These are phyloP conservation scores for Incumbomyces delicatus DNA, from an alignment of 2,329 filamentous ascomycete species.

Conservation along the genomic window DNA sequence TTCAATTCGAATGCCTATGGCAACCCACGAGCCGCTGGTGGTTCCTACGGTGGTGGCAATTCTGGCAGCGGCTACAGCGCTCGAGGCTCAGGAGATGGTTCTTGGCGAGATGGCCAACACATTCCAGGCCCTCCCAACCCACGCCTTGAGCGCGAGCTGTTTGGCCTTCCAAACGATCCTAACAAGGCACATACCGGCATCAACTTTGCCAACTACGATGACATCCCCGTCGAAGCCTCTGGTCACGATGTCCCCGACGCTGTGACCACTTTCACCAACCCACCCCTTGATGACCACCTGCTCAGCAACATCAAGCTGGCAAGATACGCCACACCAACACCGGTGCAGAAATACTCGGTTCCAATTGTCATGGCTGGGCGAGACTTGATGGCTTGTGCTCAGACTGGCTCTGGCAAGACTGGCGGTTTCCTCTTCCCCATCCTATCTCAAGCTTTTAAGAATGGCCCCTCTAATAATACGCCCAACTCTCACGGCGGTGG, in stretches of 20 bases:
- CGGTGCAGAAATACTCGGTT: conserved; percentile 98
- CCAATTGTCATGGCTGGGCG: conserved; percentile 97
- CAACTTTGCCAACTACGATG: conserved; percentile 99
- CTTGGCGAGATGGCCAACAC: conserved; percentile 97
- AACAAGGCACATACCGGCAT: conserved; percentile 95
- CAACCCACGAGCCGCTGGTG: conserved; percentile 35
- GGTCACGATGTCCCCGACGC: conserved; percentile 88
- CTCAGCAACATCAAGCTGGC: conserved; percentile 87
- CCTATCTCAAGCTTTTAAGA: conserved; percentile 90
- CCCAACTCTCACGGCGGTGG: conserved; percentile 53
- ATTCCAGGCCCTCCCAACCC: conserved; percentile 78
- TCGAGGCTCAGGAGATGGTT: conserved; percentile 84
- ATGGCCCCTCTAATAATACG: conserved; percentile 66
- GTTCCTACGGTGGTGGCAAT: conserved; percentile 41
- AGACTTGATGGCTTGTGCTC: conserved; percentile 98
- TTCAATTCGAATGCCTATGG: conserved; percentile 56
- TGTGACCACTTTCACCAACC: conserved; percentile 82
- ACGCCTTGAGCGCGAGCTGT: conserved; percentile 89
- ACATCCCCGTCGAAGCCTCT: conserved; percentile 96
- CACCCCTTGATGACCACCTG: conserved; percentile 88
- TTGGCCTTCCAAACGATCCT: conserved; percentile 81
- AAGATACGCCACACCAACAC: conserved; percentile 89
- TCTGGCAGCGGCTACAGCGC: conserved; percentile 47
- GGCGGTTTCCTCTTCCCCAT: conserved; percentile 99
- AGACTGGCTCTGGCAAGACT: conserved; percentile 99